A percentile compares a stretch with the other conserved stretches of the same genome.
Conservation (phyloP, 2,329 filamentous ascomycete species). For the Monilinia aucupariae region DNA sequence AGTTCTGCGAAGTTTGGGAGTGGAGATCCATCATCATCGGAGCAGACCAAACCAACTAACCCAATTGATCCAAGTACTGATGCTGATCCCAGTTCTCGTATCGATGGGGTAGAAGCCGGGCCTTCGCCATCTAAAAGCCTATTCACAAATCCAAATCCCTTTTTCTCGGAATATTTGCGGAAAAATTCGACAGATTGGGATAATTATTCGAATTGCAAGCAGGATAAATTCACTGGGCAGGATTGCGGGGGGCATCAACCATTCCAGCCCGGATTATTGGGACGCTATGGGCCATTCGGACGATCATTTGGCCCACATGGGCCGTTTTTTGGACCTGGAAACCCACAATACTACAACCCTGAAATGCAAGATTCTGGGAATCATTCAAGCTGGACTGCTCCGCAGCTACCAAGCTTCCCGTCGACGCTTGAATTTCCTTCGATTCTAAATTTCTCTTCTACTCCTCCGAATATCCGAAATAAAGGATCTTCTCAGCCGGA, state of each 20-base stretch:
- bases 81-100: neutral
- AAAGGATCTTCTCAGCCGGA: neutral
- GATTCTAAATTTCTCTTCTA: neutral
- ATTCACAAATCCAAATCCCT: neutral
- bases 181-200: neutral
- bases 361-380: neutral
- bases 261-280: neutral
- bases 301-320: neutral
- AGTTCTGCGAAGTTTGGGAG: neutral
- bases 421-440: neutral
- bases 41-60: neutral
- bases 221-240: neutral
- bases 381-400: neutral
- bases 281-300: neutral
- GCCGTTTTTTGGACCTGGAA: neutral
- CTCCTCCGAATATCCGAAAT: neutral
- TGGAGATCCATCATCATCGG: neutral
- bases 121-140: neutral
- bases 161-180: neutral
- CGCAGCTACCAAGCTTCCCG: neutral
- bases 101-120: neutral
- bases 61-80: neutral
- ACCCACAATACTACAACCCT: neutral
- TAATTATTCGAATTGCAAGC: neutral
- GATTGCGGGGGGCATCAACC: neutral